Base-by-base conservation (phyloP, 208 protist genomes). In the Leptomonas seymouri region DNA sequence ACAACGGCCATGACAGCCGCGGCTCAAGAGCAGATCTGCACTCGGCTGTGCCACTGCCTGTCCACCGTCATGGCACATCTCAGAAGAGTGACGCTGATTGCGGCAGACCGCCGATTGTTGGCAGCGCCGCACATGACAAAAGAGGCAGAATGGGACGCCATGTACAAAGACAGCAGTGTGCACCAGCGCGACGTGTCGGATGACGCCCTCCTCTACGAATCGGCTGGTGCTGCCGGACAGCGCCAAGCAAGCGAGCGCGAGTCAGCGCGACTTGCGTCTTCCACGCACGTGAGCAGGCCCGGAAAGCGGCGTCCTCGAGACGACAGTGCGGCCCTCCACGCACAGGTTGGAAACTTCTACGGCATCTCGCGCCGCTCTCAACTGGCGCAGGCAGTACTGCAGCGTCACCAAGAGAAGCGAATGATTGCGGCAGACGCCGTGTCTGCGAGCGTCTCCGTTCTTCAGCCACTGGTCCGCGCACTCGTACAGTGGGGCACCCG, bases 1-100 rank as follows among this genome's bases (percentile, higher is more conserved):
- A 89, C 86, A 7, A 80, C 81, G 20, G 48, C 66, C 15, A 74
- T 95, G 27, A 95, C 90, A 0, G 67, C 88, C 15, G 81, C 86
- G 6, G 86, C 90, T n/a, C 90, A 95, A 60, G 90, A 95, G 69
- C 85, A 89, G 76, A 78, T 93, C 42, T 68, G 79, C 14, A 81
- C 76, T 34, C 79, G 67, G 1, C 62, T 95, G 27, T 89, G 80
- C 67, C 68, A 82, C 69, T 86, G 77, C 34, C 67, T 93, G 34
- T 75, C 85, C 62, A 94, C 89, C 6, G 57, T 94, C 39, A 74
- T 86, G 62, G 78, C 73, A 2, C 81, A 93, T 45, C 73, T 94
- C 56, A 55, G 71, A 31, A 50, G 71, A 23, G 11, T 45, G 3
- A 55, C 60, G 4, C 23, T 41, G 45, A 5, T 11, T 1, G 28